Conservation (phyloP, 2,329 filamentous ascomycete genomes). For the Colletotrichum sp. region DNA sequence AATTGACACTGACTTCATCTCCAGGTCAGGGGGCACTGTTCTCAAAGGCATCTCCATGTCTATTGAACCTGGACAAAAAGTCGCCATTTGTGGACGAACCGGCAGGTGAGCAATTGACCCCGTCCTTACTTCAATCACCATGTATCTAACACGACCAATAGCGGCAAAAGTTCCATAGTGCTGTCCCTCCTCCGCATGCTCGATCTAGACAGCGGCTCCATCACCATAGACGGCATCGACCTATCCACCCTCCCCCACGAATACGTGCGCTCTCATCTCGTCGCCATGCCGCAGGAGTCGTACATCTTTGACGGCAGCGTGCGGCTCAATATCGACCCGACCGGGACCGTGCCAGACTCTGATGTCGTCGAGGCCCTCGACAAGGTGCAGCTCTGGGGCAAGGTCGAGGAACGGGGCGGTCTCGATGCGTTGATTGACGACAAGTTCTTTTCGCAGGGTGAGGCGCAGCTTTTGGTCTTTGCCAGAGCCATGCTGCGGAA, state of each 20-base stretch:
- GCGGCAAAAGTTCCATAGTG: constrained; percentile 51
- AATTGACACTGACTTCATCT: not conserved
- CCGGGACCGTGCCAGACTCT: constrained; percentile 37
- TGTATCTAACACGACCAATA: constrained; percentile 19
- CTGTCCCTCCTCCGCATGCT: constrained; percentile 48
- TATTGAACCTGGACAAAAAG: constrained; percentile 24
- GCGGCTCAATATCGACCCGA: constrained; percentile 53
- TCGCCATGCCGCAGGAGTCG: constrained; percentile 55
- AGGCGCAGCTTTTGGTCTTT: constrained; percentile 53
- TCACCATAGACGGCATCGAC: constrained; percentile 50
- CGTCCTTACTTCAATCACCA: no score
- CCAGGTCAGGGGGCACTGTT: constrained; percentile 3
- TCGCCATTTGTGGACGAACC: constrained; percentile 26
- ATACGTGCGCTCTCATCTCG: constrained; percentile 34
- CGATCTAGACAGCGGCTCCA: constrained; percentile 44
- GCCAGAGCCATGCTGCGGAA: constrained; percentile 47
- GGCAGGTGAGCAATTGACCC: constrained; percentile 22
- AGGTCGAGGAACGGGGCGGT: constrained; percentile 40
- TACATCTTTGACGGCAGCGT: constrained; percentile 53
- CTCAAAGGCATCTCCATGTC: constrained; percentile 12
- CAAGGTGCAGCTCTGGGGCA: constrained; percentile 48
- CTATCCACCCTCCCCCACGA: constrained; percentile 28
- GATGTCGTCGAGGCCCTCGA: constrained; percentile 47
- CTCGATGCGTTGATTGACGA: constrained; percentile 35
- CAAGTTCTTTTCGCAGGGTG: constrained; percentile 46